Conservation (phyloP, 805 yeast genomes). For the Candida parachauliodes region DNA sequence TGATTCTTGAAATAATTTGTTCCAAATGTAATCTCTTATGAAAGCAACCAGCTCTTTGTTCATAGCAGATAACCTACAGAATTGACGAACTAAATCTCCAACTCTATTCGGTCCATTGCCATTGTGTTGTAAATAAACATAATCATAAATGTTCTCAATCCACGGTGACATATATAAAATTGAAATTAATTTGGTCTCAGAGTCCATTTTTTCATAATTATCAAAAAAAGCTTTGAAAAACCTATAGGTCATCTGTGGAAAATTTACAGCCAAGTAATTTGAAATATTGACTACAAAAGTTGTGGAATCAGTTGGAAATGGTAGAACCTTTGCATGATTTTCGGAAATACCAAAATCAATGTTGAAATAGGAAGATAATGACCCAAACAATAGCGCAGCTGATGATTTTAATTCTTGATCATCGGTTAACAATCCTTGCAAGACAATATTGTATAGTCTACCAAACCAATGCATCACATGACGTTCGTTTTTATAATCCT, state of each 20-base stretch:
- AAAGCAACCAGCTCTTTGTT: conserved; percentile 48
- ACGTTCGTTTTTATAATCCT: conserved; percentile 16
- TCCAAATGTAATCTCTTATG: conserved; percentile 65
- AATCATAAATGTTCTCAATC: conserved; percentile 61
- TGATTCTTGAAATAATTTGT: conserved; percentile 58
- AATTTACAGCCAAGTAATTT: conserved; percentile 48
- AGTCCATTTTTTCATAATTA: conserved; percentile 37
- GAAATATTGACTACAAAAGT: conserved; percentile 59
- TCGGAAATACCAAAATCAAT: conserved; percentile 57
- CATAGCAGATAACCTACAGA: conserved; percentile 54
- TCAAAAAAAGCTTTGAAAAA: conserved; percentile 51
- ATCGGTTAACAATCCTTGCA: conserved; percentile 64
- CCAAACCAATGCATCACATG: conserved; percentile 45
- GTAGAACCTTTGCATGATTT: conserved; percentile 53
- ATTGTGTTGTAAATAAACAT: conserved; percentile 53
- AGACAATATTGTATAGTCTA: conserved; percentile 57
- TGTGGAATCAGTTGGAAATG: conserved; percentile 65
- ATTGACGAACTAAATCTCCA: conserved; percentile 56
- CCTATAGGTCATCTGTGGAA: conserved; percentile 59
- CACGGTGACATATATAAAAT: conserved; percentile 64
- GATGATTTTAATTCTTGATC: conserved; percentile 58
- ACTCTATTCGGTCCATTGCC: conserved; percentile 59
- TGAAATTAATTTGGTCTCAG: conserved; percentile 37
- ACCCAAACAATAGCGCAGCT: conserved; percentile 60
- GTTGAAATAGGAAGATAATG: conserved; percentile 56